Evolutionary conservation across 192 early-diverging fungal genomes (phyloP), one percentile per base, ranked within the genome.

Genomic region (Coemansia pectinata): DNA sequence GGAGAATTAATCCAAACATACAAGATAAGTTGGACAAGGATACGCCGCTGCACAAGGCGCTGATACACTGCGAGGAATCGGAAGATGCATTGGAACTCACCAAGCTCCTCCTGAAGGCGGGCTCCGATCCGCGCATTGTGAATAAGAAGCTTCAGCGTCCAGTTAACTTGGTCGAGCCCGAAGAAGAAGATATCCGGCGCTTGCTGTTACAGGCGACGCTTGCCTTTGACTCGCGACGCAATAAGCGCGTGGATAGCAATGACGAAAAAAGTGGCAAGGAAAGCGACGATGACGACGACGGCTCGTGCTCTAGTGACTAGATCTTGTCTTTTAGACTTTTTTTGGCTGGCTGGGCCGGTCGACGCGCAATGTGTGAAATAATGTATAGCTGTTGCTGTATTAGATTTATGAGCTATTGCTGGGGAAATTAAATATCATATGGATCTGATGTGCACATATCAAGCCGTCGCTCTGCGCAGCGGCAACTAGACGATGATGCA

Each of bases 11-110:
- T 15, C 66, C 89, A 17, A 86, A 91, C 65, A 72, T 85, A 11
- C 65, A 85, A 55, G 88, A 93, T 71, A 65, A 63, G 12, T 60
- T 85, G 45, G 79, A 80, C 44, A 70, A 70, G 19, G 84, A 91
- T 48, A 93, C 91, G 6, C 88, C 91, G 23, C 79, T 93, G 14
- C 90, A 91, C 76, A 84, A 87, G 57, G 91, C 90, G 25, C 86
- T 90, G 34, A 74, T 73, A 41, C 87, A 87, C 65, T 68, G 71
- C 12, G 73, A 85, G 21, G 87, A 88, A 66, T 76, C 85, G 15
- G 83, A 86, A 14, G 67, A 71, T 15, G 86, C 86, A 14, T 71
- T 90, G n/a, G 84, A 81, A 12, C 90, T 91, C 61, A 87, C 87
- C 25, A 78, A 85, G 66, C 69, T 87, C 53, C 74, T 91, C 21